A percentile compares a stretch with the other conserved stretches of the same genome.
phyloP scores from a whole-genome alignment of 2,329 filamentous ascomycete species.

The Clonostachys solani region DNA sequence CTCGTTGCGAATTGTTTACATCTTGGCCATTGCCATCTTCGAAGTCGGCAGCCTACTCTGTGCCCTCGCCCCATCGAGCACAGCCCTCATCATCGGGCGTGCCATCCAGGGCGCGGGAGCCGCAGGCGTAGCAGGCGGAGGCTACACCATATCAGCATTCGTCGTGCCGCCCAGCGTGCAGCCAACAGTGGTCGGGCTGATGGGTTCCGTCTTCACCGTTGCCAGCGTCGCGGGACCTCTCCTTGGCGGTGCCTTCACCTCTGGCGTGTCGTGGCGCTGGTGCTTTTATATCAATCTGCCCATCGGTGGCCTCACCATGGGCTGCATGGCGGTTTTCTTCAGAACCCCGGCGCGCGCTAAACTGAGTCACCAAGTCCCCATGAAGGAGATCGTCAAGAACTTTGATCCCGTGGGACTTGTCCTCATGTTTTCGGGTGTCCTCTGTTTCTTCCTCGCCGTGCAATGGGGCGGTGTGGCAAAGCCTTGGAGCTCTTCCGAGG shows the following conservation, averaged over 20 bases:
- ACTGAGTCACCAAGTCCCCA: slow-evolving; percentile 20
- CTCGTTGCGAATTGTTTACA: slow-evolving; percentile 1
- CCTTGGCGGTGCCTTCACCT: slow-evolving; percentile 15
- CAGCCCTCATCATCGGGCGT: slow-evolving; percentile 25
- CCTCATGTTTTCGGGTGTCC: slow-evolving; percentile 44
- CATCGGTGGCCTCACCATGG: slow-evolving; percentile 41
- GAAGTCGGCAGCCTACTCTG: slow-evolving; percentile 5
- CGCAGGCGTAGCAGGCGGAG: slow-evolving; percentile 67
- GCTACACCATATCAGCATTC: slow-evolving; percentile 47
- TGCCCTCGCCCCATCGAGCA: slow-evolving; percentile 3
- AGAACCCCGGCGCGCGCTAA: slow-evolving; percentile 28
- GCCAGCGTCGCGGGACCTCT: slow-evolving; percentile 14
- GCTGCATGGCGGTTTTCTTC: slow-evolving; percentile 41
- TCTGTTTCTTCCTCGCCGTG: slow-evolving; percentile 49
- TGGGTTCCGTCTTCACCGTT: slow-evolving; percentile 13
- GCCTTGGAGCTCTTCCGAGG: slow-evolving; percentile 39
- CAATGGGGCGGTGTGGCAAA: slow-evolving; percentile 51
- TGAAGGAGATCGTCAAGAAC: slow-evolving; percentile 30
- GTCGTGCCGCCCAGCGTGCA: background rate
- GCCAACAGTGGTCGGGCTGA: slow-evolving; percentile 6
- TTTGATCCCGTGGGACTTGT: slow-evolving; percentile 44
- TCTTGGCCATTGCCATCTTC: slow-evolving; percentile 4
- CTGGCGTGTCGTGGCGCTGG: slow-evolving; percentile 16
- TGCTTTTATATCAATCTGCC: slow-evolving; percentile 33
- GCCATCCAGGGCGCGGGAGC: slow-evolving; percentile 62